Conservation (phyloP, 208 protist species). For the Porcisia deanei region DNA sequence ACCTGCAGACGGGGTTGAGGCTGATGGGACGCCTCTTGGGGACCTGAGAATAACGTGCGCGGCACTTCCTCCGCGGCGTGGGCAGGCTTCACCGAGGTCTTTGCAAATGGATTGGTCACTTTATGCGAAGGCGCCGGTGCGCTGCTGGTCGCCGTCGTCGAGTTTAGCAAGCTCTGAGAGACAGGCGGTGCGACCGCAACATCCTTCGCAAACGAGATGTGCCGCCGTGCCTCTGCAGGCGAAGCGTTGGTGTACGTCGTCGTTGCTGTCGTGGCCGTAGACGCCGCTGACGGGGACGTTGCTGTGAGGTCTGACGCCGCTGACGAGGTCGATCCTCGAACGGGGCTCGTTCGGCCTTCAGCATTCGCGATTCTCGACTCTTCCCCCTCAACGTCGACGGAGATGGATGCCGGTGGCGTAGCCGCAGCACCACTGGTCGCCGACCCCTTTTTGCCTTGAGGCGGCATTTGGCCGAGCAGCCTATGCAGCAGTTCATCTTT, state of each 20-base stretch:
- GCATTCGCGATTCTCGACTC: not conserved
- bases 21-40: not conserved
- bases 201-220: slow-evolving; percentile 30
- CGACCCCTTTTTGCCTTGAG: slow-evolving; percentile 9
- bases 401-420: not conserved
- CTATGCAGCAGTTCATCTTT: slow-evolving; percentile 70
- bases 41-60: not conserved
- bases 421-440: not conserved
- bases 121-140: slow-evolving; percentile 10
- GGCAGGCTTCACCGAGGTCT: slow-evolving; percentile 1
- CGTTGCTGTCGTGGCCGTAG: slow-evolving; percentile 14
- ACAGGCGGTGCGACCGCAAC: not conserved
- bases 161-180: not conserved
- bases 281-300: slow-evolving; percentile 8
- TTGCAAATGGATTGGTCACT: slow-evolving; percentile 49
- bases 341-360: not conserved
- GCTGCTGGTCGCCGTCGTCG: not conserved
- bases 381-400: not conserved
- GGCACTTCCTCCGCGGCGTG: not conserved
- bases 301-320: not conserved
- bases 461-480: slow-evolving; percentile 43
- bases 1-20: slow-evolving; percentile 7
- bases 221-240: slow-evolving; percentile 19
- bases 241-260: slow-evolving; percentile 1
- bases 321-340: not conserved